Evolutionary conservation across 257 asterid genomes (phyloP).

Genomic region (Perilla frutescens): DNA sequence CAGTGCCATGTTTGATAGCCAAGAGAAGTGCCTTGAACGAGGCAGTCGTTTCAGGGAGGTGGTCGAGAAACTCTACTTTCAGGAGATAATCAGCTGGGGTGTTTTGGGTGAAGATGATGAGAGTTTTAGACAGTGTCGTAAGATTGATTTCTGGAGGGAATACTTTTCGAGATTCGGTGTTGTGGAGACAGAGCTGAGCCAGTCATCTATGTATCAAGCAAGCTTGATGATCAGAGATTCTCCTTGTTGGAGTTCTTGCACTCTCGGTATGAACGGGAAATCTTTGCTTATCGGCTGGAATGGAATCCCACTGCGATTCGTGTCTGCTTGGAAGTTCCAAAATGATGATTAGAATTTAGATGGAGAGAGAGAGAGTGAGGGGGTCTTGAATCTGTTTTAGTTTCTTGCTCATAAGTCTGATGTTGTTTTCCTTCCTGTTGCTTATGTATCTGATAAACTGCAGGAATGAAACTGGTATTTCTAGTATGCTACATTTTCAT

Average conservation of each 20-base stretch:
- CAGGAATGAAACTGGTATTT: too few species aligned
- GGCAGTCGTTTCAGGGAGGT: constrained; percentile 16
- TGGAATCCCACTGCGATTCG: constrained; percentile 44
- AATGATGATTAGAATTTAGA: too few species aligned
- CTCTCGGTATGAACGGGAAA: constrained; percentile 45
- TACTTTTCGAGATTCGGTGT: constrained; percentile 38
- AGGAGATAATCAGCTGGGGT: constrained; percentile 27
- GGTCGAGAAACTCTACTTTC: constrained; percentile 29
- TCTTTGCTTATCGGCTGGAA: constrained; percentile 52
- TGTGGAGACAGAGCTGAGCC: constrained; percentile 46
- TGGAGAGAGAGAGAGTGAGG: too few species aligned
- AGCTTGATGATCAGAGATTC: constrained; percentile 35
- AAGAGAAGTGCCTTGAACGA: constrained; percentile 28
- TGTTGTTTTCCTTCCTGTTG: too few species aligned
- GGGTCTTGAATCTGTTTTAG: too few species aligned
- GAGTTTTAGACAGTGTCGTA: not conserved
- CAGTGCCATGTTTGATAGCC: constrained; percentile 39
- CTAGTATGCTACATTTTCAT: too few species aligned
- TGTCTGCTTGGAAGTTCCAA: constrained; percentile 54
- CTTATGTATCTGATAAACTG: too few species aligned
- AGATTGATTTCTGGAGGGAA: constrained; percentile 42
- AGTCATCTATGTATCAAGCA: constrained; percentile 47
- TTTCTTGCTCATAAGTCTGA: too few species aligned
- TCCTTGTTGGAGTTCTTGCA: constrained; percentile 44
- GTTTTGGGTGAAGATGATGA: constrained; percentile 39